These are phyloP conservation scores for Prunus yedoensis DNA, from an alignment of 331 rosid species.

Conservation along the genomic window DNA sequence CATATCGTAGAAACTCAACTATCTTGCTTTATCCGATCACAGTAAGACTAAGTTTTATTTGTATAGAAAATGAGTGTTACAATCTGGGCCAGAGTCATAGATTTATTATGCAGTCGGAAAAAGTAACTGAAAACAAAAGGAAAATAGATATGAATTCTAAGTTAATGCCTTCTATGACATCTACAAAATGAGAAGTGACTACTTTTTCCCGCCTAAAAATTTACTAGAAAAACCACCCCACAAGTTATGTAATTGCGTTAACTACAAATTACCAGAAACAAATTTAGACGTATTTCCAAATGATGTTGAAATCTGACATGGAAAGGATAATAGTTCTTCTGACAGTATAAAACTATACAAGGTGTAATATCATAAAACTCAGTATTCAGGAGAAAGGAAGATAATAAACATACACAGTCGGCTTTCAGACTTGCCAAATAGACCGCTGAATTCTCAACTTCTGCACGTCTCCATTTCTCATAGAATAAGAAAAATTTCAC, in stretches of 20 bases:
- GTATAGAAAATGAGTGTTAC: not conserved
- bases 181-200: not conserved
- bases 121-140: not conserved
- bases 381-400: conserved; percentile 15
- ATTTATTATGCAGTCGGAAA: not conserved
- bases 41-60: not conserved
- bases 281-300: not conserved
- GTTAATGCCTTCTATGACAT: not conserved
- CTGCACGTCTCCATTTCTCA: conserved; percentile 93
- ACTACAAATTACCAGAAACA: not conserved
- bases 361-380: not conserved
- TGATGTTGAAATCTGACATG: conserved; percentile 2
- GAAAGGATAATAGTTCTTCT: not conserved
- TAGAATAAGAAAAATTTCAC: conserved; percentile 56
- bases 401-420: conserved; percentile 49
- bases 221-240: not conserved
- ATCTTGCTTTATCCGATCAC: not conserved
- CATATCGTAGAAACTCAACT: not conserved
- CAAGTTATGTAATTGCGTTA: not conserved
- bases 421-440: conserved; percentile 54
- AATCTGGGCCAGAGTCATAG: not conserved
- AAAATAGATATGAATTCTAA: not conserved
- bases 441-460: conserved; percentile 57
- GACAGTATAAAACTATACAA: not conserved
- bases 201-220: not conserved